Base-by-base conservation (phyloP, 129 eudicot species). In the carrot (Daucus carota) region DNA sequence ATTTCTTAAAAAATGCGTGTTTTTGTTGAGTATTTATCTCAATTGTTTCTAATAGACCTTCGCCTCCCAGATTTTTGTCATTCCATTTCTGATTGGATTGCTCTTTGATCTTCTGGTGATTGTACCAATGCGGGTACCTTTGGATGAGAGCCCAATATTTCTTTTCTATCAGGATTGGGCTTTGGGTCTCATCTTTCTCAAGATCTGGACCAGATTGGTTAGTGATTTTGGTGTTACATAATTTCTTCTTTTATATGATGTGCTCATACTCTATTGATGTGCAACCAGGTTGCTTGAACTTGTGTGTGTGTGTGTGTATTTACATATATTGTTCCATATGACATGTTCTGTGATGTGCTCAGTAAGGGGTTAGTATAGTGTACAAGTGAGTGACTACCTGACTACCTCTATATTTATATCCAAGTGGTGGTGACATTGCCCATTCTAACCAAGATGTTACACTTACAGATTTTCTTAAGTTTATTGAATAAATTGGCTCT, bases 111-210 rank as follows among this genome's bases (percentile, higher is more conserved):
- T 93, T 34, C 73, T 93, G 75, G 92, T 93, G 11, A 90, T 93
- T 43, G 98, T 90, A 73, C 98, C 98, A 13, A 90, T 88, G 92
- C 85, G 98, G 42, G 98, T 93, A 36, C 97, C 98, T 11, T 85
- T 90, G 59, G 95, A 93, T 80, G 97, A 93, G 80, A 93, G 98
- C 81, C 97, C 97, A 13, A 92, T 90, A 34, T 93, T 93, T 80
- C 95, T 90, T 28, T 71, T 93, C 47, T 93, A 93, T 82, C 98
- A 93, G 79, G 98, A 93, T 77, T 93, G 98, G 98, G 98, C 97
- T 68, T 81, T 93, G 65, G 97, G 98, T 29, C 89, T 93, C 4
- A 88, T 90, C 63, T 93, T 93, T 81, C 88, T 93, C 17, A 93
- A 93, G 85, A 90, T 93, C 62, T 93, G 98, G 98, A 93, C 98